Percentiles rank a stretch among this genome's conserved stretches.
Evolutionary conservation across 257 asterid genomes (phyloP).

Genomic region (Coffea canephora): DNA sequence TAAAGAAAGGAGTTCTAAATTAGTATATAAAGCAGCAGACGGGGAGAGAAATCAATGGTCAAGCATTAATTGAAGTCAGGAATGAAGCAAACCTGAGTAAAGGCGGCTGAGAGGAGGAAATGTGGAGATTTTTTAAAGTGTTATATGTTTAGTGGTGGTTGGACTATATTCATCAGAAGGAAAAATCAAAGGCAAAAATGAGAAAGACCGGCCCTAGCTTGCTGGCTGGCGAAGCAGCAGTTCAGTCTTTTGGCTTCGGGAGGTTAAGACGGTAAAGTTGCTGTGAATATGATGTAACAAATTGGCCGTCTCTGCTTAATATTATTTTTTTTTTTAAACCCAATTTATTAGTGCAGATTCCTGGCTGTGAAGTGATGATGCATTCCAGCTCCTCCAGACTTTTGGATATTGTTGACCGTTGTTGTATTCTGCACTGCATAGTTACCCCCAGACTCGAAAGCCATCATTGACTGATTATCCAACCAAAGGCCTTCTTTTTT

Average conservation of each 20-base stretch:
- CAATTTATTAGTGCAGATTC: not conserved
- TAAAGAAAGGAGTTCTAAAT: not conserved
- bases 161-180: conserved; percentile 3
- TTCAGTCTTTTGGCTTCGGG: not conserved
- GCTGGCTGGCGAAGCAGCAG: not conserved
- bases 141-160: not conserved
- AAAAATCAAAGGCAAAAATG: not conserved
- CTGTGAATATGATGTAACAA: conserved; percentile 11
- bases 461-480: not conserved
- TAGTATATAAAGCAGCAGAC: not conserved
- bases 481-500: not conserved
- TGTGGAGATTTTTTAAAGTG: not conserved
- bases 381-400: not conserved
- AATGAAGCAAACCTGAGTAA: conserved; percentile 28
- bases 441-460: not conserved
- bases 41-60: conserved; percentile 5
- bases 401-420: not conserved
- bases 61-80: conserved; percentile 15
- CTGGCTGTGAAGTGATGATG: not conserved
- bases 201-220: conserved; percentile 16
- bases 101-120: conserved; percentile 25
- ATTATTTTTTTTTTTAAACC: not conserved
- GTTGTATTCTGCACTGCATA: no score
- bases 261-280: not conserved
- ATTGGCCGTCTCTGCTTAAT: conserved; percentile 6